Evolutionary conservation across 1,284 basidiomycete genomes (phyloP).

Genomic region (Phenoliferia sp.): DNA sequence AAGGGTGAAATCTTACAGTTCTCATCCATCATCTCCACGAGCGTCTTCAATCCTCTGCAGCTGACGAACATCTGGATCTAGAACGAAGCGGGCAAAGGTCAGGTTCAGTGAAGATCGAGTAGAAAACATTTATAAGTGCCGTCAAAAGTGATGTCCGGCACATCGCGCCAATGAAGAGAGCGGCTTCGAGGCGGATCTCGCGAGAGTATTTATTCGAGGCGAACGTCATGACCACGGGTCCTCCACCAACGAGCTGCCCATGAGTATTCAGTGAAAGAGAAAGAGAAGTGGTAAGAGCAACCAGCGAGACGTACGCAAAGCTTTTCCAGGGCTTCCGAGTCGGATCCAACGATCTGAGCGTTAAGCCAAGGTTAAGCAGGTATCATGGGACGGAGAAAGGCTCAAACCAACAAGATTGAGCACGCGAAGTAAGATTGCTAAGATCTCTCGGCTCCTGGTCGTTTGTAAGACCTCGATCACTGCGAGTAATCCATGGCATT

Average conservation of each 20-base stretch:
- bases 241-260: conserved; percentile 38
- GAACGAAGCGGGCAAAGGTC: not conserved
- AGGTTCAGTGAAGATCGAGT: not conserved
- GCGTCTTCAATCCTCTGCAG: conserved; percentile 42
- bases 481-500: conserved; percentile 88
- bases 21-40: conserved; percentile 93
- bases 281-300: not conserved
- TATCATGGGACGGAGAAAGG: not conserved
- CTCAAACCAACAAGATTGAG: conserved; percentile 68
- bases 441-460: conserved; percentile 70
- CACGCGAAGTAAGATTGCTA: conserved; percentile 73
- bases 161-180: conserved; percentile 85
- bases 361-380: not conserved
- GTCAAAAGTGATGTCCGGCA: conserved; percentile 90
- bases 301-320: conserved; percentile 63
- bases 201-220: conserved; percentile 90
- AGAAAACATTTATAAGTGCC: conserved; percentile 17
- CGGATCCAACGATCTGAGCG: conserved; percentile 71
- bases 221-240: conserved; percentile 55
- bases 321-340: conserved; percentile 83
- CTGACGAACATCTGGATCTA: conserved; percentile 92
- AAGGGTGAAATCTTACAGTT: too few relatives aligned
- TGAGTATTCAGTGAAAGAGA: conserved; percentile 6
- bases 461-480: conserved; percentile 88
- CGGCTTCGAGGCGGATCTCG: conserved; percentile 90